Percentiles rank a stretch among this genome's conserved stretches.
Conservation (phyloP, 148 eudicot species). For the Chenopodium berlandieri region DNA sequence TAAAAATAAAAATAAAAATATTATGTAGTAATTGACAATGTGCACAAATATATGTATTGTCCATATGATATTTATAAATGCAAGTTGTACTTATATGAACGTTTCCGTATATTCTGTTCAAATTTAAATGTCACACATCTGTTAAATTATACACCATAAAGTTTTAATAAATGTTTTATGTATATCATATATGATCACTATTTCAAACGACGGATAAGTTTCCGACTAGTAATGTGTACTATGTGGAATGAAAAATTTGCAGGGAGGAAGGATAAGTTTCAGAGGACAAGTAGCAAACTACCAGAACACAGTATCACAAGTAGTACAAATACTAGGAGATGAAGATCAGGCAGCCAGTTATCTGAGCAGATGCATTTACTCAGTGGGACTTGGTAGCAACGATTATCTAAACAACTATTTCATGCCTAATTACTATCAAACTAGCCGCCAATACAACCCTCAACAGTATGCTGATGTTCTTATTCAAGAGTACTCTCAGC, state of each 20-base stretch:
- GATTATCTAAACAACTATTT: constrained; percentile 77
- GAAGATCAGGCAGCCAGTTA: constrained; percentile 44
- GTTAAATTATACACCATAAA: no score
- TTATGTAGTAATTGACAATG: no score
- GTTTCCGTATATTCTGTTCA: no score
- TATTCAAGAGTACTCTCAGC: constrained; percentile 46
- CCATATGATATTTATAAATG: no score
- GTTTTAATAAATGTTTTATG: no score
- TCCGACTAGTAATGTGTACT: not conserved
- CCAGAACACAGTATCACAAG: constrained; percentile 53
- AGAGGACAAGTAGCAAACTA: constrained; percentile 57
- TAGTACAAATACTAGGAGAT: constrained; percentile 48
- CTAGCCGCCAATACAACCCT: constrained; percentile 45
- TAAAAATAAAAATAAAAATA: no score
- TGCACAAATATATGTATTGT: no score
- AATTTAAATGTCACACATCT: no score
- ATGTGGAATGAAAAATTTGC: constrained; percentile 4
- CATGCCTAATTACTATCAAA: constrained; percentile 46
- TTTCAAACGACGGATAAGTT: not conserved
- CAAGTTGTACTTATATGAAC: no score
- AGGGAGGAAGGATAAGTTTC: constrained; percentile 45
- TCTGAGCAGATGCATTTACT: constrained; percentile 56
- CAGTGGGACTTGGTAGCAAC: constrained; percentile 63
- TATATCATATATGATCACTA: no score
- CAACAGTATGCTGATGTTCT: constrained; percentile 51